These are phyloP conservation scores for Fusarium nisikadoi DNA, from an alignment of 2,329 filamentous ascomycete species.

Conservation along the genomic window DNA sequence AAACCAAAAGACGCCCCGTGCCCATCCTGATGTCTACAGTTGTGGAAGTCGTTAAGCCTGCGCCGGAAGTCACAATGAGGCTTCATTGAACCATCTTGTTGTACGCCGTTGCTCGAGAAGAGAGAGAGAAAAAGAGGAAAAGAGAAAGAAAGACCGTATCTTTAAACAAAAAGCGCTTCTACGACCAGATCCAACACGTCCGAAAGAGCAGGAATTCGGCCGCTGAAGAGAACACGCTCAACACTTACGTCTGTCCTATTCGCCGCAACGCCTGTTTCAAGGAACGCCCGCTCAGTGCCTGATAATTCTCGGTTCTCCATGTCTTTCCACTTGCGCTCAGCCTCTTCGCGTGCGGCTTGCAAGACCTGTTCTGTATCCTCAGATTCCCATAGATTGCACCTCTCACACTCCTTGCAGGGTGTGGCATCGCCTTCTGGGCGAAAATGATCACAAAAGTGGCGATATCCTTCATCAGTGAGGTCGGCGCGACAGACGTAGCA, in stretches of 20 bases:
- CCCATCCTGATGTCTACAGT: conserved; percentile 3
- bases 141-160: neutral
- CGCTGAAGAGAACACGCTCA: conserved; percentile 48
- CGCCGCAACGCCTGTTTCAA: conserved; percentile 63
- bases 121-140: neutral
- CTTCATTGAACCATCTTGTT: conserved; percentile 19
- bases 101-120: conserved; percentile 20
- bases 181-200: conserved; percentile 60
- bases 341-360: conserved; percentile 74
- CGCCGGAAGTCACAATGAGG: conserved; percentile 23
- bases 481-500: conserved; percentile 94
- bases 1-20: conserved; percentile 23
- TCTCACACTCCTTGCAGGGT: conserved; percentile 80
- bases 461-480: conserved; percentile 79
- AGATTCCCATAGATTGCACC: conserved; percentile 81
- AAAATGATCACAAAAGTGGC: conserved; percentile 97
- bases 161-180: conserved; percentile 56
- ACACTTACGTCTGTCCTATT: conserved; percentile 43
- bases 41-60: conserved; percentile 26
- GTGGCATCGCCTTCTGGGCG: conserved; percentile 78
- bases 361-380: conserved; percentile 78
- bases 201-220: conserved; percentile 52
- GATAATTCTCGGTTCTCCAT: conserved; percentile 69
- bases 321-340: conserved; percentile 76
- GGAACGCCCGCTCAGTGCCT: conserved; percentile 64